Evolutionary conservation across 257 asterid genomes (phyloP).

Genomic region (Ajuga chamaepitys): DNA sequence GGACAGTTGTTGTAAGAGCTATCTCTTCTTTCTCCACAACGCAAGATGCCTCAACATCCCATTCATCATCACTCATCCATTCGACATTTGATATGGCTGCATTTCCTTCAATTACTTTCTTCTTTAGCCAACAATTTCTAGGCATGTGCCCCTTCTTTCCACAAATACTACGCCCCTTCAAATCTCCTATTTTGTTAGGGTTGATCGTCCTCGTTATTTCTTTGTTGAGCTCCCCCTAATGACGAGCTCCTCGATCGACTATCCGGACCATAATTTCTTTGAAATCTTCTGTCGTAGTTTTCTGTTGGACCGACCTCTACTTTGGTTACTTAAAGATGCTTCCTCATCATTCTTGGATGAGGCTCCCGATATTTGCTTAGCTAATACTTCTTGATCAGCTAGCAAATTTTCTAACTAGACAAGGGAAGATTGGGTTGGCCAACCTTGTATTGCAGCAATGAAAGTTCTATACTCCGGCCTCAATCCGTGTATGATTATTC

Average conservation of each 20-base stretch:
- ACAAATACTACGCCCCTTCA: not conserved
- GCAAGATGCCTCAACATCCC: not conserved
- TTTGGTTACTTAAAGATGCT: not conserved
- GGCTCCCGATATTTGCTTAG: constrained; percentile 5
- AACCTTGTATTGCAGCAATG: not conserved
- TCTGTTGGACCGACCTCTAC: not conserved
- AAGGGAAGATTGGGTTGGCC: not conserved
- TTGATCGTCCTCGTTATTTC: not conserved
- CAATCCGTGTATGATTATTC: constrained; percentile 2
- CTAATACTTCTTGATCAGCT: not conserved
- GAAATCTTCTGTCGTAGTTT: not conserved
- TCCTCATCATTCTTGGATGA: constrained; percentile 5
- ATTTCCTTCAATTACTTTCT: not conserved
- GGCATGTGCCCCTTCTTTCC: not conserved
- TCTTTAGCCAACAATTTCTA: not conserved
- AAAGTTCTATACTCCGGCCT: not conserved
- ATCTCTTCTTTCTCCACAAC: not conserved
- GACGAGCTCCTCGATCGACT: not conserved
- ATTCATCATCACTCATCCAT: not conserved
- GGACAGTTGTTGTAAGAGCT: not conserved
- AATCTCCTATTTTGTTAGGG: not conserved
- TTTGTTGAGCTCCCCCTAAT: not conserved
- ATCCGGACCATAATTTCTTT: not conserved
- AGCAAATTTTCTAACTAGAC: not conserved
- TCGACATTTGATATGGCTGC: not conserved